A percentile compares a stretch with the other conserved stretches of the same genome.
Conservation (phyloP, 1,284 basidiomycete genomes). For the Ustilago tritici region DNA sequence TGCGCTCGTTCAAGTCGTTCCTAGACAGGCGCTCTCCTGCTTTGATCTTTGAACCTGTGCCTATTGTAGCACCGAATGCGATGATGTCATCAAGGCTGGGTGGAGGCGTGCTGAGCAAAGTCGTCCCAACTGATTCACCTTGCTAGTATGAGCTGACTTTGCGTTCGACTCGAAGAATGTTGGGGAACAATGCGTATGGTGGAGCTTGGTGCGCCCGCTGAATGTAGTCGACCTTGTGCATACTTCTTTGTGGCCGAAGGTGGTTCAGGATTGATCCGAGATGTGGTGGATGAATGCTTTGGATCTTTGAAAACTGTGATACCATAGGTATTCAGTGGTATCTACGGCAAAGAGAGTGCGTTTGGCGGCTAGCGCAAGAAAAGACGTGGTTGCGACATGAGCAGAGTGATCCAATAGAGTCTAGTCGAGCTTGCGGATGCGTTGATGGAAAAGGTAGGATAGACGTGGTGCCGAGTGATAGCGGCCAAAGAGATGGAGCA, state of each 20-base stretch:
- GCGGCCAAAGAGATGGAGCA: slow-evolving; percentile 3
- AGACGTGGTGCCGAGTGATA: background rate
- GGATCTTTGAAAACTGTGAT: slow-evolving; percentile 53
- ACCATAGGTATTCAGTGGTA: slow-evolving; percentile 55
- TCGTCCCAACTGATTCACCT: no score
- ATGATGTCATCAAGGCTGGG: no score
- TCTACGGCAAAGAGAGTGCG: slow-evolving; percentile 57
- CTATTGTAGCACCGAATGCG: no score
- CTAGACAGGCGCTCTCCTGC: slow-evolving; percentile 22
- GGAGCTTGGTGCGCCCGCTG: slow-evolving; percentile 28
- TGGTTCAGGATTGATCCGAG: slow-evolving; percentile 44
- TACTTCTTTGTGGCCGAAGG: slow-evolving; percentile 12
- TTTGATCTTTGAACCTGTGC: background rate
- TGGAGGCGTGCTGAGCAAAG: no score
- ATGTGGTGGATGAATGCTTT: slow-evolving; percentile 56
- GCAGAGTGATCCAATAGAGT: background rate
- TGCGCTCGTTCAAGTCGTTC: slow-evolving; percentile 15
- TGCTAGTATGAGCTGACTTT: no score
- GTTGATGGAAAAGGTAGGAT: background rate
- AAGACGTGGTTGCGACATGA: slow-evolving; percentile 14
- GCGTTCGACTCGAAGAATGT: no score
- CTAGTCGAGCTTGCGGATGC: background rate
- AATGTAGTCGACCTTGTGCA: slow-evolving; percentile 17
- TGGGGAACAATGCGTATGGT: no score
- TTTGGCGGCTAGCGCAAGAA: slow-evolving; percentile 4